Conservation (phyloP, 805 yeast genomes). For the Pichia thaimueangensis region DNA sequence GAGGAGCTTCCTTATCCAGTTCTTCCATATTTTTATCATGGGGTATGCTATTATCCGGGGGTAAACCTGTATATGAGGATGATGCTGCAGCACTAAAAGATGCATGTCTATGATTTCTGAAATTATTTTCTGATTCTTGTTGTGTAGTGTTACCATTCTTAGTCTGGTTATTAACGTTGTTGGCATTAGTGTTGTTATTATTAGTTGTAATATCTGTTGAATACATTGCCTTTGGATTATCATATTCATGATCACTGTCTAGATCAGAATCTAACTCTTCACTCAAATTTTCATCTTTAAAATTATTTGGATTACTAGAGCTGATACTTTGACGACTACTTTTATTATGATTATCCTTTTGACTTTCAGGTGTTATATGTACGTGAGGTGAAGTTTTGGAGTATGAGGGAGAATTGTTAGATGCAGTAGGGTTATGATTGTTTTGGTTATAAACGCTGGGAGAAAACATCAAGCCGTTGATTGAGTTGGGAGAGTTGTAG, state of each 20-base stretch:
- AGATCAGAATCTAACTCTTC: constrained; percentile 12
- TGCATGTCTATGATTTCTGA: constrained; percentile 38
- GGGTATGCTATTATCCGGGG: constrained; percentile 12
- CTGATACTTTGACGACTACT: too few species aligned
- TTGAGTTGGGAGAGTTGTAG: constrained; percentile 9
- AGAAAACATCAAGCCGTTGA: constrained; percentile 9
- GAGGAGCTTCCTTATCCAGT: constrained; percentile 42
- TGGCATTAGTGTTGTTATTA: neutral
- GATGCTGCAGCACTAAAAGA: constrained; percentile 65
- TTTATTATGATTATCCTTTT: neutral
- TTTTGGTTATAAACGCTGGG: neutral
- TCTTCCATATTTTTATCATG: constrained; percentile 10
- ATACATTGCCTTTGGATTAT: constrained; percentile 14
- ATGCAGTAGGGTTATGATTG: neutral
- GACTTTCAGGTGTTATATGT: constrained; percentile 12
- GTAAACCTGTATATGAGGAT: constrained; percentile 47
- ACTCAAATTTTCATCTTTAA: constrained; percentile 11
- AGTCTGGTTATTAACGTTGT: too few species aligned
- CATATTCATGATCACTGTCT: constrained; percentile 11
- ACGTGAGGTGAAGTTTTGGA: neutral
- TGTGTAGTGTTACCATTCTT: neutral
- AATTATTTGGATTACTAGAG: constrained; percentile 1
- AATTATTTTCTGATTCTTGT: constrained; percentile 10
- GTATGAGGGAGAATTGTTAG: neutral
- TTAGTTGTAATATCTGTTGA: constrained; percentile 4